Evolutionary conservation across 257 asterid genomes (phyloP).

Genomic region (Scutellaria minor): DNA sequence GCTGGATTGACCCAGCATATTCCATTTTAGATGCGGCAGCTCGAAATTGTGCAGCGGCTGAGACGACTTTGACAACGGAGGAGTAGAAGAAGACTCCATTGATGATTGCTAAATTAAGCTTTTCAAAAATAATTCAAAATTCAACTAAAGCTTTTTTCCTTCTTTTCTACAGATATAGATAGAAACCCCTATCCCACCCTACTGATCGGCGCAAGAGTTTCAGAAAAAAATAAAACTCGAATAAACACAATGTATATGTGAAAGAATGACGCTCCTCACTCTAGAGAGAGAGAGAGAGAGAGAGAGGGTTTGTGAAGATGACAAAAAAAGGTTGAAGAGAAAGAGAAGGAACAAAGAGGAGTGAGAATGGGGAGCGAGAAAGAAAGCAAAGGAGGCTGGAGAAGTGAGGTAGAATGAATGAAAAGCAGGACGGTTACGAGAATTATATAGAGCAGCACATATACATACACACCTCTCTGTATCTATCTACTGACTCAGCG

Average conservation of each 20-base stretch:
- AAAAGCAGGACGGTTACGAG: too few relatives aligned
- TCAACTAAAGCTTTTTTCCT: neutral
- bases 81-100: slow-evolving; percentile 38
- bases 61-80: slow-evolving; percentile 42
- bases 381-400: neutral
- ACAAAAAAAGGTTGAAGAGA: neutral
- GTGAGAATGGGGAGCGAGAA: slow-evolving; percentile 14
- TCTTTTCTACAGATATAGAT: neutral
- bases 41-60: slow-evolving; percentile 57
- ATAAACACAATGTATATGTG: neutral
- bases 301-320: slow-evolving; percentile 12
- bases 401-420: slow-evolving; percentile 17
- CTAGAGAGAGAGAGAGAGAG: neutral
- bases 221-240: neutral
- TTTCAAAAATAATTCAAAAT: neutral
- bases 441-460: too few relatives aligned
- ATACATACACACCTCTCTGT: too few relatives aligned
- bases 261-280: neutral
- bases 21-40: slow-evolving; percentile 54
- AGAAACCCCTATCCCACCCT: neutral
- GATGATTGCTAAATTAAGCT: neutral
- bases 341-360: slow-evolving; percentile 5
- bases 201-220: slow-evolving; percentile 19
- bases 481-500: too few relatives aligned
- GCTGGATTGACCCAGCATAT: slow-evolving; percentile 37